phyloP scores from a whole-genome alignment of 2,329 filamentous ascomycete species.

The Claviceps monticola region DNA sequence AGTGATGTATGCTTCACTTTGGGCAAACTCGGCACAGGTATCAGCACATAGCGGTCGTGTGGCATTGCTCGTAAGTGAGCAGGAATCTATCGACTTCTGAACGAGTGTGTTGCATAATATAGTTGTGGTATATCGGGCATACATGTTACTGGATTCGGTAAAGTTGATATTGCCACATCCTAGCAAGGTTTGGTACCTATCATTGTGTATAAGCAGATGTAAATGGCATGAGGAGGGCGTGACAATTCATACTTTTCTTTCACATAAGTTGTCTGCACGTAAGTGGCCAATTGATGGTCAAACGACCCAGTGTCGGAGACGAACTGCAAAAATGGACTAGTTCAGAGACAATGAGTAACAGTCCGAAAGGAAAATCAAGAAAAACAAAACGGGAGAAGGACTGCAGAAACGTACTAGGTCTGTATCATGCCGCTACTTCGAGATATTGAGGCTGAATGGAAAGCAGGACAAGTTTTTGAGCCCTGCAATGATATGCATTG shows the following conservation, averaged over 20 bases:
- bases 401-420: slow-evolving; percentile 43
- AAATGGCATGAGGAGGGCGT: not conserved
- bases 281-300: slow-evolving; percentile 58
- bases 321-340: slow-evolving; percentile 69
- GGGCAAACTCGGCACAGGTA: slow-evolving; percentile 73
- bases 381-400: not conserved
- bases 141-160: slow-evolving; percentile 65
- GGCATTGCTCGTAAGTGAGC: slow-evolving; percentile 48
- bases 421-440: slow-evolving; percentile 42
- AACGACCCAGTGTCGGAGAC: slow-evolving; percentile 68
- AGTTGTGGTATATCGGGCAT: slow-evolving; percentile 85
- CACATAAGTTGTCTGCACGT: slow-evolving; percentile 63
- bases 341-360: slow-evolving; percentile 5
- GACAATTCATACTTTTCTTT: slow-evolving; percentile 49
- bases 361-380: not conserved
- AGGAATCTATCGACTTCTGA: slow-evolving; percentile 67
- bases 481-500: slow-evolving; percentile 53
- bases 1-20: slow-evolving; percentile 76
- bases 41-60: slow-evolving; percentile 75
- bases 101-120: slow-evolving; percentile 89
- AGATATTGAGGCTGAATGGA: slow-evolving; percentile 57
- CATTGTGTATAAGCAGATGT: not conserved
- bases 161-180: slow-evolving; percentile 70
- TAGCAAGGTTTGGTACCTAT: slow-evolving; percentile 66
- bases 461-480: slow-evolving; percentile 60